Base-by-base conservation (phyloP, 805 yeast species). In the Brettanomyces naardenensis region DNA sequence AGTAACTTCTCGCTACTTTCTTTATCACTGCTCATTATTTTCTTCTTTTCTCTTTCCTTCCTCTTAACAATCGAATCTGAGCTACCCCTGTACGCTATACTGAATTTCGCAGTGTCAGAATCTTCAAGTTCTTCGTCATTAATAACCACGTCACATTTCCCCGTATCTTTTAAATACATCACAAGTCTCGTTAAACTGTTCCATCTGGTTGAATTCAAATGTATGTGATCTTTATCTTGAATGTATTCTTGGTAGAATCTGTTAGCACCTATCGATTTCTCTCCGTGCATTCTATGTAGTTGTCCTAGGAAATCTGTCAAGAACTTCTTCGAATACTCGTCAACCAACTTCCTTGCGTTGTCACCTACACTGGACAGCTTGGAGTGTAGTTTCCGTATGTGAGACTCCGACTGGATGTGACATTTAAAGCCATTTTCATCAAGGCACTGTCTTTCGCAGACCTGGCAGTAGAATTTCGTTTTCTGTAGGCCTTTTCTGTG, bases 361-460 rank as follows among this genome's bases (percentile, higher is more conserved):
- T 54, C 50, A 15, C 60, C 65, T 14, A 75, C 72, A 11, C 59
- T 59, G 0, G 71, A 69, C 5, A 75, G 56, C 4, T 68, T 64
- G 15, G 31, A 28, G 1, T 68, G 58, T 31, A 83, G 71, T 37
- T 73, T 74, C 15, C 74, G 71, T 33, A 72, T 59, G 54, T 92
- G 99, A 2, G 83, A 67, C 32, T 84, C 86, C n/a, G 95, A 78
- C 44, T 70, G 68, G n/a, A 80, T 69, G 57, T 92, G 99, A 51
- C 90, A 82, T 51, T 83, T 81, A 65, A 84, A 92, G 19, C 98
- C 99, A 61, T 92, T 90, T 44, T 84, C 95, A 56, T 94, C 99
- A 39, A 97, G 65, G 56, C 97, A 89, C 61, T 92, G 99, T 52
- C 90, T 87, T 54, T 71, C 75, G 53, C 99, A 92, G 3, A 86